Evolutionary conservation across 345 rosid species (phyloP).

Genomic region (Leavenworthia alabamica): DNA sequence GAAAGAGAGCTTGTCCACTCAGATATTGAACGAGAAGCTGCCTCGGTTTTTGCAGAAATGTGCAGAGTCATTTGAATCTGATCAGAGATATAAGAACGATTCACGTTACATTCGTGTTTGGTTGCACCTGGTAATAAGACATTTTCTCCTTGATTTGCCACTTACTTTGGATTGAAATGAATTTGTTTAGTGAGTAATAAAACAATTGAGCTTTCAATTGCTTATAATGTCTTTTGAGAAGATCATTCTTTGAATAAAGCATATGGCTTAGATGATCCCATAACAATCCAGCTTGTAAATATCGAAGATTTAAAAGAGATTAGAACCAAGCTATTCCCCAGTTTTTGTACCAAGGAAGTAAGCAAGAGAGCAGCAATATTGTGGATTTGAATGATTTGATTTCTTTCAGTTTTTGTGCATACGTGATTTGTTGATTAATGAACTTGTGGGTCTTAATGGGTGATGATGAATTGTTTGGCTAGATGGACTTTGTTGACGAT

Average conservation of each 20-base stretch:
- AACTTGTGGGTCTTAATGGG: constrained; percentile 9
- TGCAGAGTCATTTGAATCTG: constrained; percentile 59
- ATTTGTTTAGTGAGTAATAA: neutral
- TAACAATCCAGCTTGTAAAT: neutral
- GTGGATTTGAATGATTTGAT: neutral
- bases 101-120: constrained; percentile 82
- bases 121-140: constrained; percentile 65
- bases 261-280: neutral
- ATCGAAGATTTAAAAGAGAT: neutral
- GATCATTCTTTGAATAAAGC: neutral
- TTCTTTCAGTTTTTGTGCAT: neutral
- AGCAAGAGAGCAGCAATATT: neutral
- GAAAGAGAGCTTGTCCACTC: constrained; percentile 52
- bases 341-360: neutral
- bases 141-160: neutral
- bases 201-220: neutral
- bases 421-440: neutral
- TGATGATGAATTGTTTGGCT: constrained; percentile 6
- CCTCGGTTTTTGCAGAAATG: constrained; percentile 90
- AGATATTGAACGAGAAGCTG: constrained; percentile 57
- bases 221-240: neutral
- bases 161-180: neutral
- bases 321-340: neutral
- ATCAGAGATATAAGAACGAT: constrained; percentile 70
- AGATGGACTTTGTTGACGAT: constrained; percentile 95